Evolutionary conservation across 1,284 basidiomycete genomes (phyloP).

Genomic region (Ceratobasidium sp.): DNA sequence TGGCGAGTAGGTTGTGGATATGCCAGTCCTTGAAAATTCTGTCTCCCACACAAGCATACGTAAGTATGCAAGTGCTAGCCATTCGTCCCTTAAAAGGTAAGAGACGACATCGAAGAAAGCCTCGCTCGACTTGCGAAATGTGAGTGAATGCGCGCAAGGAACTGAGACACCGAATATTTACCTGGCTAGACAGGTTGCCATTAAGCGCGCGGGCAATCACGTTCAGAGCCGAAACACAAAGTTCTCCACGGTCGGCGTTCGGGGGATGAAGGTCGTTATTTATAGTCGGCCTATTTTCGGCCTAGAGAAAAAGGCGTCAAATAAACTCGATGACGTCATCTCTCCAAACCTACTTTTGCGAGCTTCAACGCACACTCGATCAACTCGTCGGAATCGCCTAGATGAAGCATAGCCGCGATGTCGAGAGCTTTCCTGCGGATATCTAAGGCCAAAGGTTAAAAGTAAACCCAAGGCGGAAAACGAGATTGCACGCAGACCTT

Average conservation of each 20-base stretch:
- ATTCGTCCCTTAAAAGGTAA: not conserved
- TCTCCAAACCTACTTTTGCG: slow-evolving; percentile 6
- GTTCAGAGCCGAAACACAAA: slow-evolving; percentile 8
- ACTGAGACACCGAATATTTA: not conserved
- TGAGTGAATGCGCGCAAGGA: not conserved
- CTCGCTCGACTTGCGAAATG: not conserved
- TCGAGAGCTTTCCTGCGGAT: slow-evolving; percentile 20
- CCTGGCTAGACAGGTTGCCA: slow-evolving; percentile 6
- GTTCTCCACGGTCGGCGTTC: slow-evolving; percentile 5
- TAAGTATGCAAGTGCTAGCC: not conserved
- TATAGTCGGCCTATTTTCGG: not conserved
- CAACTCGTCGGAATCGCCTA: slow-evolving; percentile 14
- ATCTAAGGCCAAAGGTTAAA: not conserved
- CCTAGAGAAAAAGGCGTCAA: not conserved
- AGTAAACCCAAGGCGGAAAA: not conserved
- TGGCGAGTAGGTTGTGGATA: too few species aligned
- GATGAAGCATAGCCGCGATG: slow-evolving; percentile 26
- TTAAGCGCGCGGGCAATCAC: not conserved
- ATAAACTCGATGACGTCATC: too few species aligned
- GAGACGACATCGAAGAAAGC: slow-evolving; percentile 16
- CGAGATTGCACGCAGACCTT: not conserved
- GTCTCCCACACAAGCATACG: slow-evolving; percentile 32
- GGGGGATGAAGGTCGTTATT: not conserved
- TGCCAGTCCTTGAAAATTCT: not conserved
- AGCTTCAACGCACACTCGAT: slow-evolving; percentile 26